Base-by-base conservation (phyloP, 371 early-diverging fungal species). In the Rhizopus arrhizus region DNA sequence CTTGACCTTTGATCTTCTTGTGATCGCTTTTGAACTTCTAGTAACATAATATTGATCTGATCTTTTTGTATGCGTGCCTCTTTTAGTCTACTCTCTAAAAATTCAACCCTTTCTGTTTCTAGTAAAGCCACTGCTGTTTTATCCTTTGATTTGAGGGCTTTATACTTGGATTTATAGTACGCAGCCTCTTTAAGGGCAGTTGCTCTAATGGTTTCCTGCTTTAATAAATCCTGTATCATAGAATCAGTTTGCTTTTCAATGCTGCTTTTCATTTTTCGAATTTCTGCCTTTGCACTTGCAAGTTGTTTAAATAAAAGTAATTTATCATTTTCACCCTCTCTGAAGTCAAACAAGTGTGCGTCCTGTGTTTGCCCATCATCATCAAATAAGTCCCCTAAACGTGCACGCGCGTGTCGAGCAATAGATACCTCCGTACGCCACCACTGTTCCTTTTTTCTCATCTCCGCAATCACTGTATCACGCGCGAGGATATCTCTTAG, bases 131-230 rank as follows among this genome's bases (percentile, higher is more conserved):
- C 59, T 3, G 71, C 70, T 8, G 56, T 55, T n/a, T 50, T 55
- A 59, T 78, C 53, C 42, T 41, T 56, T 64, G 65, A 15, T 68
- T 76, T 49, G 54, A 76, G 36, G 58, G 66, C 69, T 7, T 42
- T 34, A 29, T 71, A 69, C 41, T 81, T 83, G 12, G 84, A 72
- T 64, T 81, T 83, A 53, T 81, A 75, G 47, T 83, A 85, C 0
- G 82, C 80, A 5, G 85, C 84, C 51, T 85, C 85, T 54, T 85
- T 76, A 12, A 83, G 59, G 1, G 85, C 85, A 11, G 76, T 74
- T 4, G 75, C 69, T 36, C 81, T 68, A 38, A 80, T 56, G 8
- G 66, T 64, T 52, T 85, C 85, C 4, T 79, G 75, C 36, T 81
- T 73, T 15, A 62, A 70, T 28, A 85, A 67, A 56, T 75, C 75